Evolutionary conservation across 768 basidiomycete species (phyloP).

Genomic region (Lactarius tabidus): DNA sequence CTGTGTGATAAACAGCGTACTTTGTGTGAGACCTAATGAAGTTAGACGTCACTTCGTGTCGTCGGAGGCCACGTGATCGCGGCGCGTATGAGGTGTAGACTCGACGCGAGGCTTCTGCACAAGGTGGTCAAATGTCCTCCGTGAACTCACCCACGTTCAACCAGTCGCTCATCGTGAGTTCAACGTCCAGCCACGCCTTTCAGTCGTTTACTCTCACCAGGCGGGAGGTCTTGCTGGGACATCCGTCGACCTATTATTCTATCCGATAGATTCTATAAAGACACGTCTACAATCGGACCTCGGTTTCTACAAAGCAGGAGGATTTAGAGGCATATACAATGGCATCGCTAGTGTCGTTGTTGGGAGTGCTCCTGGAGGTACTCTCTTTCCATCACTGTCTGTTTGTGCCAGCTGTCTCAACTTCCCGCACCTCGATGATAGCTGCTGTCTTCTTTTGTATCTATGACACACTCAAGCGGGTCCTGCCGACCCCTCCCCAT

Average conservation of each 20-base stretch:
- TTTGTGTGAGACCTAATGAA: too few species aligned
- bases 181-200: neutral
- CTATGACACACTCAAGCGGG: slow-evolving; percentile 83
- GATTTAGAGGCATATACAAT: slow-evolving; percentile 87
- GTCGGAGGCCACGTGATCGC: slow-evolving; percentile 16
- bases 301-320: slow-evolving; percentile 83
- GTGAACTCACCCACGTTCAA: slow-evolving; percentile 28
- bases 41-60: too few species aligned
- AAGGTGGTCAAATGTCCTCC: slow-evolving; percentile 15
- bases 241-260: slow-evolving; percentile 92
- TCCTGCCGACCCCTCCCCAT: slow-evolving; percentile 56
- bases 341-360: slow-evolving; percentile 93
- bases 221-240: slow-evolving; percentile 91
- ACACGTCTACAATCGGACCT: slow-evolving; percentile 87
- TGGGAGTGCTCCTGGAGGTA: slow-evolving; percentile 94
- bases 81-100: neutral
- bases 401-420: neutral
- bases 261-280: slow-evolving; percentile 95
- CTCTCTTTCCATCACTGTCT: slow-evolving; percentile 15
- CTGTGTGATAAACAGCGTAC: neutral
- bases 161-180: slow-evolving; percentile 34
- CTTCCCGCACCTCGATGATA: slow-evolving; percentile 32
- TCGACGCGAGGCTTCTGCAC: neutral
- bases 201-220: slow-evolving; percentile 35
- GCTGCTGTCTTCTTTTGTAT: slow-evolving; percentile 94